phyloP scores from a whole-genome alignment of 1,284 basidiomycete species.

The Polyporus tsugae region DNA sequence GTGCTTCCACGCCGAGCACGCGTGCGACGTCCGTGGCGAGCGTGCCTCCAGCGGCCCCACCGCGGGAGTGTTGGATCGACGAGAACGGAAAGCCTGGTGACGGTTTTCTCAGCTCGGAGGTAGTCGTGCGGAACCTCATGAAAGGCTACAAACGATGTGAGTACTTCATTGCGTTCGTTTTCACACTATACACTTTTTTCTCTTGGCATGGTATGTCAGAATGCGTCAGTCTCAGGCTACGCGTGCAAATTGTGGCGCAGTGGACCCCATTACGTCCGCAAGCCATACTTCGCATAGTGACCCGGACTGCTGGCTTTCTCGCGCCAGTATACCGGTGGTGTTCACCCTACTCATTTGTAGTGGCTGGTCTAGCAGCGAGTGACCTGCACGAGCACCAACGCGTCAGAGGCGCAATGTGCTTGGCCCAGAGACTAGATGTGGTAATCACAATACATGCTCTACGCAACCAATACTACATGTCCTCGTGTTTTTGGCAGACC shows the following conservation, averaged over 20 bases:
- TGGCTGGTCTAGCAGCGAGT: neutral
- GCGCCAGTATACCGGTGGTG: too few relatives aligned
- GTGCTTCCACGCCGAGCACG: constrained; percentile 21
- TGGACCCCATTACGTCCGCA: neutral
- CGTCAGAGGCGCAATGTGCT: too few relatives aligned
- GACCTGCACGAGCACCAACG: neutral
- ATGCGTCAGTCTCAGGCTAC: neutral
- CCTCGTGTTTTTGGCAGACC: neutral
- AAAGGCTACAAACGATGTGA: constrained; percentile 72
- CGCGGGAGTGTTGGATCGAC: constrained; percentile 57
- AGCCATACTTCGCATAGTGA: neutral
- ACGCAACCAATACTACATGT: neutral
- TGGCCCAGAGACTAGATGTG: neutral
- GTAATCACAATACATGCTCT: neutral
- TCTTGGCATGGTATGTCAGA: neutral
- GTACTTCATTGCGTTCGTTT: constrained; percentile 38
- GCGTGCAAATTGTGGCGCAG: neutral
- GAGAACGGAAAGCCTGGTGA: constrained; percentile 60
- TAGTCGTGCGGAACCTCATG: constrained; percentile 63
- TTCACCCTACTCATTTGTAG: neutral
- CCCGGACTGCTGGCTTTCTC: too few relatives aligned
- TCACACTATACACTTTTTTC: neutral
- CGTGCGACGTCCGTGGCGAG: constrained; percentile 38
- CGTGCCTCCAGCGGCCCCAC: constrained; percentile 43
- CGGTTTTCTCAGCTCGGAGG: constrained; percentile 64